These are phyloP conservation scores for Ganoderma lucidum DNA, from an alignment of 1,284 basidiomycete species.

Conservation along the genomic window DNA sequence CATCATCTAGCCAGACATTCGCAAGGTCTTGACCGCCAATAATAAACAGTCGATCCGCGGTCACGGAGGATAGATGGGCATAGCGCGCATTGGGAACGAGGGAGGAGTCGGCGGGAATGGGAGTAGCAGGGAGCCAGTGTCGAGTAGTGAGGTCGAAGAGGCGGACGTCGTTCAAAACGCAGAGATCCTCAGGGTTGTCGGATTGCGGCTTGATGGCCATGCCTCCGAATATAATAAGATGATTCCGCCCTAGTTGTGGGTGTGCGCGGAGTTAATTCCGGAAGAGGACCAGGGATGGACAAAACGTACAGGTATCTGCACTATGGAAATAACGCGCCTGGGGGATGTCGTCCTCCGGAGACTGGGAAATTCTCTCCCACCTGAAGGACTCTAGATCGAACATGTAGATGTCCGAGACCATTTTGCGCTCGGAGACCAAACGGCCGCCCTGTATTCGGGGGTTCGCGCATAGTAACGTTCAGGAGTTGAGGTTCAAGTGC, in stretches of 20 bases:
- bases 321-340: conserved; percentile 91
- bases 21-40: conserved; percentile 94
- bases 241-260: conserved; percentile 76
- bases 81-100: conserved; percentile 77
- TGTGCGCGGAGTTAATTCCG: not conserved
- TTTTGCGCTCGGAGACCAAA: conserved; percentile 83
- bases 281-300: not conserved
- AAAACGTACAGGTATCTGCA: conserved; percentile 82
- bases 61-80: conserved; percentile 89
- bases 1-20: conserved; percentile 92
- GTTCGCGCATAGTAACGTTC: conserved; percentile 15
- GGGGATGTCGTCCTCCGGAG: conserved; percentile 72
- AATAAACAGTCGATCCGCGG: conserved; percentile 85
- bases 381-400: conserved; percentile 83
- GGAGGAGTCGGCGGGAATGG: conserved; percentile 38
- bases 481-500: conserved; percentile 2
- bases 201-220: conserved; percentile 84
- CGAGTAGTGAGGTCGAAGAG: conserved; percentile 80
- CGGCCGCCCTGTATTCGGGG: conserved; percentile 73
- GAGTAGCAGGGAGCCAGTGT: conserved; percentile 72
- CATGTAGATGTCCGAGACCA: conserved; percentile 89
- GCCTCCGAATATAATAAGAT: conserved; percentile 91
- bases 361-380: conserved; percentile 79
- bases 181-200: conserved; percentile 73
- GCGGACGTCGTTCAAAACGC: conserved; percentile 86